These are phyloP conservation scores for Papiliotrema fonsecae DNA, from an alignment of 1,284 basidiomycete species.

Conservation along the genomic window DNA sequence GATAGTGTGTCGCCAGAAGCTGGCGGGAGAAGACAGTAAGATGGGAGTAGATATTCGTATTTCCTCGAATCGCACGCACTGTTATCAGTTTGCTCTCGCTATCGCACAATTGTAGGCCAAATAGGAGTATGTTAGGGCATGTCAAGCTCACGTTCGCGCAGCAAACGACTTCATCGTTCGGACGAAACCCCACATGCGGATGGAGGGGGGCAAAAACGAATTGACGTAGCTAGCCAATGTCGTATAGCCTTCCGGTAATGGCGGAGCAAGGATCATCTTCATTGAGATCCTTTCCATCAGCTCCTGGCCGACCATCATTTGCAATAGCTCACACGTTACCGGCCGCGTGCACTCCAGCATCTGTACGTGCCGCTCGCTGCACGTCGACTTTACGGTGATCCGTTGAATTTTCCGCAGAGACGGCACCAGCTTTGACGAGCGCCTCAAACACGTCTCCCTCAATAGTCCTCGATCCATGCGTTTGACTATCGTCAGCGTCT, in stretches of 20 bases:
- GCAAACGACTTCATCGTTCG: constrained; percentile 90
- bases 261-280: constrained; percentile 77
- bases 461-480: constrained; percentile 64
- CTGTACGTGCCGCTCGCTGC: constrained; percentile 86
- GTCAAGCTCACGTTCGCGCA: constrained; percentile 64
- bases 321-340: constrained; percentile 60
- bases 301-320: neutral
- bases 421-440: constrained; percentile 80
- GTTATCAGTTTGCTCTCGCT: neutral
- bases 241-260: constrained; percentile 58
- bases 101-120: too few species aligned
- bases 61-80: constrained; percentile 88
- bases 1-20: constrained; percentile 66
- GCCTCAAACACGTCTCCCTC: constrained; percentile 88
- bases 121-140: too few species aligned
- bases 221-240: constrained; percentile 72
- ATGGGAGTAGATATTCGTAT: constrained; percentile 96
- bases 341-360: constrained; percentile 95
- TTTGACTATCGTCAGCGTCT: constrained; percentile 27
- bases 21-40: constrained; percentile 88
- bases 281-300: constrained; percentile 57
- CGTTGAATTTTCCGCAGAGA: constrained; percentile 86
- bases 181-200: constrained; percentile 88
- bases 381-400: constrained; percentile 85
- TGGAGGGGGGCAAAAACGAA: constrained; percentile 76